Conservation (phyloP, 2,329 filamentous ascomycete species). For the Fonsecaea pugnacius region DNA sequence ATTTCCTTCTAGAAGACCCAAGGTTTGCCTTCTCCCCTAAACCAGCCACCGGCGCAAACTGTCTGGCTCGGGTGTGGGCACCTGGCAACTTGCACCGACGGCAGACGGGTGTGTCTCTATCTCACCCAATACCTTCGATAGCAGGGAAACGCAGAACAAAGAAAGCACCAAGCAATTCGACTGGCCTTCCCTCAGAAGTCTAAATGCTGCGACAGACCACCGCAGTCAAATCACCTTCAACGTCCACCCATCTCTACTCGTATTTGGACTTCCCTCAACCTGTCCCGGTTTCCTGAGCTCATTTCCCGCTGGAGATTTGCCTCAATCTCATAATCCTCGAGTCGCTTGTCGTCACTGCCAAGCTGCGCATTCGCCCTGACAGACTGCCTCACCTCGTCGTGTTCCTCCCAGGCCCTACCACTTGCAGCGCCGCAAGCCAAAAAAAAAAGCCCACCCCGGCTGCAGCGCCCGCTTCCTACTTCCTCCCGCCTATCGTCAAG, state of each 20-base stretch:
- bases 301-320: constrained; percentile 12
- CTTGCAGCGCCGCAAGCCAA: background rate
- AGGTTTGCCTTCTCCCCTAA: constrained; percentile 23
- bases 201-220: constrained; percentile 5
- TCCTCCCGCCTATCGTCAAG: constrained; percentile 6
- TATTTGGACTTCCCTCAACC: background rate
- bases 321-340: constrained; percentile 22
- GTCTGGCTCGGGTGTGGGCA: background rate
- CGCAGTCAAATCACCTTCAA: background rate
- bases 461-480: constrained; percentile 10
- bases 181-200: background rate
- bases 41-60: constrained; percentile 17
- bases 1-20: constrained; percentile 32
- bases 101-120: background rate
- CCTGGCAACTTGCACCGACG: background rate
- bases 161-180: background rate
- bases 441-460: background rate
- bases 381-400: background rate
- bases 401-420: constrained; percentile 1
- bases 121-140: background rate
- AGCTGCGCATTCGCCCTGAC: constrained; percentile 11
- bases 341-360: constrained; percentile 19
- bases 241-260: background rate
- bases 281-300: constrained; percentile 5
- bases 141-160: background rate